A percentile compares a stretch with the other conserved stretches of the same genome.
Evolutionary conservation across 768 basidiomycete genomes (phyloP).

Genomic region (Tricholoma bakamatsutake): DNA sequence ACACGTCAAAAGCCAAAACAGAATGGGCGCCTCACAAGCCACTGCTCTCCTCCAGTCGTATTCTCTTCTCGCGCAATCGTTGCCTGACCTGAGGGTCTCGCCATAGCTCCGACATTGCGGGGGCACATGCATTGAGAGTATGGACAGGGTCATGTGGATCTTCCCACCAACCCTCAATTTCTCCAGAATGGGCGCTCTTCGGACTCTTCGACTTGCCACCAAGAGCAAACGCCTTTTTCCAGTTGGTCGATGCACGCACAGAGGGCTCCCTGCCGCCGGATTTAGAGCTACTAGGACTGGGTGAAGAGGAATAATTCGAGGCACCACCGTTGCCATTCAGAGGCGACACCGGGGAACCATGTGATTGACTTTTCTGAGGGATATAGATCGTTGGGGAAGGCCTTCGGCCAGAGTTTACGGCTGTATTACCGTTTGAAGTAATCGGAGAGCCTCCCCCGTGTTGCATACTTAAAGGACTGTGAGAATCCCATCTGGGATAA

Average conservation of each 20-base stretch:
- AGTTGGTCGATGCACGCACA: slow-evolving; percentile 57
- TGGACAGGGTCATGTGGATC: slow-evolving; percentile 82
- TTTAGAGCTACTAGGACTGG: slow-evolving; percentile 25
- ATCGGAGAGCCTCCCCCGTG: slow-evolving; percentile 11
- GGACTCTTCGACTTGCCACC: slow-evolving; percentile 58
- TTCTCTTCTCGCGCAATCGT: slow-evolving; percentile 55
- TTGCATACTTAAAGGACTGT: slow-evolving; percentile 18
- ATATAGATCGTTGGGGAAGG: slow-evolving; percentile 47
- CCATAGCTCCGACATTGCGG: slow-evolving; percentile 73
- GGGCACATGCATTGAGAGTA: slow-evolving; percentile 53
- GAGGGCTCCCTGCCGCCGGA: slow-evolving; percentile 46
- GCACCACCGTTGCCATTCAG: slow-evolving; percentile 18
- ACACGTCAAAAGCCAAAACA: not conserved
- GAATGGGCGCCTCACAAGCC: slow-evolving; percentile 57
- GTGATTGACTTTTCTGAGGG: slow-evolving; percentile 29
- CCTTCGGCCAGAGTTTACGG: slow-evolving; percentile 29
- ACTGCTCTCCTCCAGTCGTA: slow-evolving; percentile 76
- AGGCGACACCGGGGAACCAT: slow-evolving; percentile 25
- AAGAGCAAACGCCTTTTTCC: slow-evolving; percentile 64
- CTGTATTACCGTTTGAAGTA: slow-evolving; percentile 10
- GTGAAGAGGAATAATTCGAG: slow-evolving; percentile 16
- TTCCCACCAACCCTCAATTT: slow-evolving; percentile 81
- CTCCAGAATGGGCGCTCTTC: slow-evolving; percentile 63
- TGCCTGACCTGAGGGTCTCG: slow-evolving; percentile 60
- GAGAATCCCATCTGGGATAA: slow-evolving; percentile 28